Base-by-base conservation (phyloP, 768 basidiomycete species). In the Chlorophyllum brunneum region DNA sequence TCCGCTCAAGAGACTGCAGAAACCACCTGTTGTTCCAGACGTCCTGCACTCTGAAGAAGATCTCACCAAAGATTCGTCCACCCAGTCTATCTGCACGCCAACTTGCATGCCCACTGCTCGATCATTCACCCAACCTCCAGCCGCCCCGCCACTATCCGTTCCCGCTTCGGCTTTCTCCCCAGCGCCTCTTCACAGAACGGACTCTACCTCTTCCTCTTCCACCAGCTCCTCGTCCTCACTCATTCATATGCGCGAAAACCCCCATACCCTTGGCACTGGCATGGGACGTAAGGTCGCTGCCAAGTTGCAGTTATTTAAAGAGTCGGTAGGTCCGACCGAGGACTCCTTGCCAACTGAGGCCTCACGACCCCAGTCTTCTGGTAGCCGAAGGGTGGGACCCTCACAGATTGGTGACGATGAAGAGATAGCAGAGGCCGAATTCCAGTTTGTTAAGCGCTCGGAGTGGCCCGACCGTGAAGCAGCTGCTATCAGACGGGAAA, bases 201-300 rank as follows among this genome's bases (percentile, higher is more conserved):
- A 63, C 27, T 70, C 71, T 1, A 70, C 69, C 10, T 65, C 69
- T 4, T 68, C 71, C 29, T 61, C 69, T n/a, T 67, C 68, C 27
- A 29, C 38, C 9, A 45, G 31, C 31, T 61, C 65, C 24, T 63
- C 65, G 18, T 63, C 66, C 8, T 62, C 66, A 18, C 56, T 63
- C 31, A 59, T 62, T 16, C 65, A 61, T n/a, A 63, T 58, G 11
- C 67, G 74, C 31, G 63, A 70, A 36, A 54, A 41, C 13, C 49
- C 60, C 29, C 66, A 63, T 22, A 67, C 67, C 45, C 58, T 69
- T 15, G 64, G 64, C 29, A 61, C 70, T 36, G 83, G 82, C 16
- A 86, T 84, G 42, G 85, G 88, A 26, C 82, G 90, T 58, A 92
- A 92, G 65, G 89, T 92, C 27, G 90, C 90, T 1, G 88, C 85